phyloP scores from a whole-genome alignment of 164 flowering plant genomes.

The Stephania japonica region DNA sequence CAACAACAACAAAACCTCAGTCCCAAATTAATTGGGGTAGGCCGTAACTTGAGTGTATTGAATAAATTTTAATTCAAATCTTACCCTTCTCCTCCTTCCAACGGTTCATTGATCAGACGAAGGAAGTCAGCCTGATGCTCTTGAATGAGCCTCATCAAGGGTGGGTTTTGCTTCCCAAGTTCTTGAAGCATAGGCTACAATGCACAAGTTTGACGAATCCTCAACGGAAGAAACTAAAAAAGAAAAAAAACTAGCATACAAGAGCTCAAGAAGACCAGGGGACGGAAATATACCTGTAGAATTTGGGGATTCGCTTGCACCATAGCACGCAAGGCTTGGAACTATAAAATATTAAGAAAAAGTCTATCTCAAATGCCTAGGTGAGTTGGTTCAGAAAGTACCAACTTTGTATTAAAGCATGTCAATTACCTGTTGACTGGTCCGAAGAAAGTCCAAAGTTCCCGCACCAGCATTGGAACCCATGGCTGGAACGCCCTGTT shows the following conservation, averaged over 20 bases:
- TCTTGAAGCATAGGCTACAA: conserved; percentile 82
- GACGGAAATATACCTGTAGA: conserved; percentile 39
- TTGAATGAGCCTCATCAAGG: conserved; percentile 64
- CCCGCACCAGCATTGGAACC: conserved; percentile 70
- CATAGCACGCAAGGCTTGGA: conserved; percentile 66
- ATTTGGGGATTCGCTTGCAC: conserved; percentile 74
- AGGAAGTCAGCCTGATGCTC: conserved; percentile 79
- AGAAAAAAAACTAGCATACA: not conserved
- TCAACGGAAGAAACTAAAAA: not conserved
- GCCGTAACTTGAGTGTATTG: not conserved
- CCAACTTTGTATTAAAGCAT: not conserved
- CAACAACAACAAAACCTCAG: too few species aligned
- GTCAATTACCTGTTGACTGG: conserved; percentile 69
- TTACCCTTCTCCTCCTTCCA: conserved; percentile 60
- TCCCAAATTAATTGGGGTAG: too few species aligned
- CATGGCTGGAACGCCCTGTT: conserved; percentile 76
- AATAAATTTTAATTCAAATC: conserved; percentile 2
- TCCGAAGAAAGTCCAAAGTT: conserved; percentile 74
- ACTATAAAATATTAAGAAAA: conserved; percentile 26
- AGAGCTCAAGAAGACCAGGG: not conserved
- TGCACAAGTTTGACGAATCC: not conserved
- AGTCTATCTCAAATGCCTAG: not conserved
- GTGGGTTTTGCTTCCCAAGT: conserved; percentile 78
- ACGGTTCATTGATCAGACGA: conserved; percentile 71
- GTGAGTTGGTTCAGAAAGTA: not conserved